Evolutionary conservation across 495 filamentous ascomycete species (phyloP), one percentile per base, ranked within the genome.

Genomic region (Podospora conica): DNA sequence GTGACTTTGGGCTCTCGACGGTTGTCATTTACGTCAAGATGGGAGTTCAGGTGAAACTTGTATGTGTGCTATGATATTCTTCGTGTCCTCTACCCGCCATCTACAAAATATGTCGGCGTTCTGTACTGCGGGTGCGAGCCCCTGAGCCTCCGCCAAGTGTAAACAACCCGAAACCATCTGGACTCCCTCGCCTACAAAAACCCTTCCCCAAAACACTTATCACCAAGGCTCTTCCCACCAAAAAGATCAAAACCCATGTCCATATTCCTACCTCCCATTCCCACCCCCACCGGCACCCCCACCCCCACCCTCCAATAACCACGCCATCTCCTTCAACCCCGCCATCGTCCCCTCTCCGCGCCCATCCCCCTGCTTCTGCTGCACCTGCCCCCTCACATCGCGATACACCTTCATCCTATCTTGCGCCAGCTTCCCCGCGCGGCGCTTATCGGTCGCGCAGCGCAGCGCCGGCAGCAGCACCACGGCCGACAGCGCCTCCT

Each of bases 381-480:
- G 23, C 61, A 48, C 28, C 22, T 1, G n/a, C 6, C 12, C 40
- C 28, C 48, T 64, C 10, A 48, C 25, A 21, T 64, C 63, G 12
- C 23, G n/a, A n/a, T 31, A 64, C 27, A 58, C 63, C 54, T 28
- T 10, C 54, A 64, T 58, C 27, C 67, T 18, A 3, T 66, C 59
- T 1, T 62, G 58, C 6, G 63, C 64, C 25, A 65, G 29, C 29
- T 61, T 57, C 7, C 64, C 64, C n/a, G 61, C 62, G 7, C 69
- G 67, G 53, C 80, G 75, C 59, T 77, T 73, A 58, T 82, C 81
- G 9, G 75, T 75, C 11, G 78, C 75, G 66, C 73, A 77, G 15
- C 81, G 77, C 10, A 83, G 73, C 55, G 82, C 70, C 22, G 81
- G 80, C 9, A 80, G 69, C 61, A 80, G 74, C 12, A 84, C 76